A percentile compares a stretch with the other conserved stretches of the same genome.
These are phyloP conservation scores for Triticum timopheevii DNA, from an alignment of 176 grass and related monocot species.

Conservation along the genomic window DNA sequence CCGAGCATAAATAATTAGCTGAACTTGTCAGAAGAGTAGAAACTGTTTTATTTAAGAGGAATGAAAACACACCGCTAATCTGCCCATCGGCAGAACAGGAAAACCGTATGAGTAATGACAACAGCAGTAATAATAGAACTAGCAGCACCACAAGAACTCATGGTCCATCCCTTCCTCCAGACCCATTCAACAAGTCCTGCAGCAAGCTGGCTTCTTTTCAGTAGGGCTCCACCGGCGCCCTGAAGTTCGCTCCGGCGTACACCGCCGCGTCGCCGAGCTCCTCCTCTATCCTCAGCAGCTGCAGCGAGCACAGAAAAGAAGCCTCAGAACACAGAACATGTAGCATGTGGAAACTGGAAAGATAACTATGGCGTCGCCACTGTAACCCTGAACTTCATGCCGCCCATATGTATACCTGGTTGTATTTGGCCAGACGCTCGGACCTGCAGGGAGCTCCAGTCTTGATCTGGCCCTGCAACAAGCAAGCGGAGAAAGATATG, in stretches of 20 bases:
- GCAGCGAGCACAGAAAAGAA: conserved; percentile 1
- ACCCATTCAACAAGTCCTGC: neutral
- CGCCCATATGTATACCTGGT: conserved; percentile 48
- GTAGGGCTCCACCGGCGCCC: conserved; percentile 90
- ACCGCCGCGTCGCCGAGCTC: conserved; percentile 68
- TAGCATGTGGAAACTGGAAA: neutral
- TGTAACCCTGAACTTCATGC: too few species aligned
- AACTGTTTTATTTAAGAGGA: neutral
- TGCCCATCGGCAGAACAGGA: too few species aligned
- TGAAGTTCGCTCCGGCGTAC: conserved; percentile 85
- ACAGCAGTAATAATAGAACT: neutral
- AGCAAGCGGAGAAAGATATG: neutral
- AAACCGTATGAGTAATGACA: too few species aligned
- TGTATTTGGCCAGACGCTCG: conserved; percentile 96
- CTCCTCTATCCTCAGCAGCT: conserved; percentile 98
- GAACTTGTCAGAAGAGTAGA: neutral
- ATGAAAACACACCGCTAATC: neutral
- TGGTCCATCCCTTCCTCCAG: neutral
- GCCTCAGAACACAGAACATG: neutral
- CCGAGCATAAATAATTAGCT: too few species aligned
- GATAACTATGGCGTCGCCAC: too few species aligned
- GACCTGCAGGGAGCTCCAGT: conserved; percentile 96
- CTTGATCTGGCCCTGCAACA: conserved; percentile 88
- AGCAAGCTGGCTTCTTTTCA: conserved; percentile 6
- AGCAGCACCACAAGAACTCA: neutral